Evolutionary conservation across 345 rosid species (phyloP).

Genomic region (Iberis pinnata): DNA sequence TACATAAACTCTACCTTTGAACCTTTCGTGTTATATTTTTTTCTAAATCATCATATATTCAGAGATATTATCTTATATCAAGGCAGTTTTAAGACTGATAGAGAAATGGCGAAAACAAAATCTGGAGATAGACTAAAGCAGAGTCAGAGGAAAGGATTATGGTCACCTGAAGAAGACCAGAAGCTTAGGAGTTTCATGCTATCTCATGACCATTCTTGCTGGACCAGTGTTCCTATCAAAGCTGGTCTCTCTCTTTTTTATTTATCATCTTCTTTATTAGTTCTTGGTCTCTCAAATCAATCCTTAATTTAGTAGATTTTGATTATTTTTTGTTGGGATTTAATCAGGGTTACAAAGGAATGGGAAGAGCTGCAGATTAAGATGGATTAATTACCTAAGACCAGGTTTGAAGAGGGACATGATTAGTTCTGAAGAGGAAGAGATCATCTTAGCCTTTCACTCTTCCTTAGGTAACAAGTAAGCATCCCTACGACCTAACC

Average conservation of each 20-base stretch:
- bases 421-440: conserved; percentile 60
- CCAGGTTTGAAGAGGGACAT: conserved; percentile 75
- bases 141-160: conserved; percentile 74
- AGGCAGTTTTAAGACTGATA: conserved; percentile 4
- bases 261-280: not conserved
- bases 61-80: conserved; percentile 9
- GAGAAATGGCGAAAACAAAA: conserved; percentile 23
- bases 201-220: conserved; percentile 69
- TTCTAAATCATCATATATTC: conserved; percentile 4
- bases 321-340: not conserved
- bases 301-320: not conserved
- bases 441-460: conserved; percentile 59
- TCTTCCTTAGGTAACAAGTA: conserved; percentile 84
- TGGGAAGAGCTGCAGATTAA: conserved; percentile 90
- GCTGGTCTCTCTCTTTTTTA: conserved; percentile 56
- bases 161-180: conserved; percentile 98
- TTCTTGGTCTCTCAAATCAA: not conserved
- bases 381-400: conserved; percentile 90
- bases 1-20: conserved; percentile 2
- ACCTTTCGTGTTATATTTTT: conserved; percentile 19
- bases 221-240: conserved; percentile 81
- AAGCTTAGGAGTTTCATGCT: conserved; percentile 55
- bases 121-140: conserved; percentile 47
- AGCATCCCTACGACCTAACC: conserved; percentile 15
- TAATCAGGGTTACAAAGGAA: conserved; percentile 66